Evolutionary conservation across 2,329 filamentous ascomycete genomes (phyloP), one percentile per base, ranked within the genome.

Genomic region (Neofusicoccum umdonicola): DNA sequence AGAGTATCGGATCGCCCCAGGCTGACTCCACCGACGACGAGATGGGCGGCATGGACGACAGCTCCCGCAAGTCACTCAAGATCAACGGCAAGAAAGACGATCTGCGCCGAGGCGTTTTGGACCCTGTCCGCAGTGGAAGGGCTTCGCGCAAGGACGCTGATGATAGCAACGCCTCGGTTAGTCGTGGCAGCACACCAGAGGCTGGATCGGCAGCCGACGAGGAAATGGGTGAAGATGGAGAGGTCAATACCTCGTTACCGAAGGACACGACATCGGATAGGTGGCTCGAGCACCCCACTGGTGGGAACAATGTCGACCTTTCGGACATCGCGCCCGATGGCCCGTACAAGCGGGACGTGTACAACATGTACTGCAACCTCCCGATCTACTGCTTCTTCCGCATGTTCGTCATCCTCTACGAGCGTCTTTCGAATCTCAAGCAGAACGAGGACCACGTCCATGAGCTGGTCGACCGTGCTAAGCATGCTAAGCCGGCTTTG

Each of bases 301-400:
- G 82, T 80, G 76, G 83, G 47, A 82, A 85, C 73, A 75, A 86
- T 82, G 73, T 84, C 81, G 44, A 87, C 85, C 69, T 86, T 84
- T 73, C 88, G 84, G 78, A 86, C 85, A 71, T 94, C 85, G 82
- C 90, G 79, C 66, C 86, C 47, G 92, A 97, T 67, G 90, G 93
- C 60, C 88, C 91, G 65, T 96, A 95, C 78, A 84, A 85, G 69
- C 90, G 93, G 52, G 88, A 88, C 11, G 88, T 87, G 78, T 96
- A 92, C 81, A 94, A 94, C 74, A 87, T 98, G 74, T 99, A 96
- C 80, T 90, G 89, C 75, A 98, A 97, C 76, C 87, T 92, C 71
- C 92, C 90, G 3, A 89, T 99, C 66, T 97, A 93, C 74, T 93
- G 95, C 78, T 98, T 99, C 83, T 90, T 99, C 81, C 91, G 90